Evolutionary conservation across 805 yeast species (phyloP), one percentile per base, ranked within the genome.

Genomic region (Kodamaea neixiangensis): DNA sequence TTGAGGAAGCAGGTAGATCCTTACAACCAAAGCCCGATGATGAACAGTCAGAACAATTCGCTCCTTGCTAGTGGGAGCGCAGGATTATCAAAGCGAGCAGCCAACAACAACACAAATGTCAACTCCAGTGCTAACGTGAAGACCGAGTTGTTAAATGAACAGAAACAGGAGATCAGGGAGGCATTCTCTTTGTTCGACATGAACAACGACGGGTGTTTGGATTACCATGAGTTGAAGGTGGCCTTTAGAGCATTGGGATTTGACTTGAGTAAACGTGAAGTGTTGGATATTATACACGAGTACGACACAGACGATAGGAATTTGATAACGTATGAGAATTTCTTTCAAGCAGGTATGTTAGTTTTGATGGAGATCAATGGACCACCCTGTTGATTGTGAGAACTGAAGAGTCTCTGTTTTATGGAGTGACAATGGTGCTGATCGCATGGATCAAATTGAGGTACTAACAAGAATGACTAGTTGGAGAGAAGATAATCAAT

Each of bases 191-290:
- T 93, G 29, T 94, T 94, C 67, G 99, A 94, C 63, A 85, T 89
- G 87, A 90, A 94, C 68, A 83, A 82, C 53, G 98, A 94, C 66
- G 96, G 97, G 3, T 80, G 77, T 57, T 76, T 94, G 47, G 97
- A 94, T 61, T 93, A 88, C 66, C 98, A 94, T 62, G 98, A 93
- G 61, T 75, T 90, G 56, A 92, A 90, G 68, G 97, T 91, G 15
- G 97, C 99, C 0, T 82, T 94, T 73, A 74, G 96, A 49, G 99
- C 99, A 0, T 75, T 94, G 38, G 98, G 97, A 21, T 93, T 94
- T 63, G 96, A 89, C 46, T 78, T 88, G 59, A 72, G 87, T 22
- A 84, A 91, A 60, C 79, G 84, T 54, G 90, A 87, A 50, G 87
- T 93, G 2, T 75, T 87, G 54, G 84, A 83, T 45, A 79, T 90